A percentile compares a stretch with the other conserved stretches of the same genome.
phyloP scores from a whole-genome alignment of 139 green algal genomes.

The Astrephomene gubernaculifera region DNA sequence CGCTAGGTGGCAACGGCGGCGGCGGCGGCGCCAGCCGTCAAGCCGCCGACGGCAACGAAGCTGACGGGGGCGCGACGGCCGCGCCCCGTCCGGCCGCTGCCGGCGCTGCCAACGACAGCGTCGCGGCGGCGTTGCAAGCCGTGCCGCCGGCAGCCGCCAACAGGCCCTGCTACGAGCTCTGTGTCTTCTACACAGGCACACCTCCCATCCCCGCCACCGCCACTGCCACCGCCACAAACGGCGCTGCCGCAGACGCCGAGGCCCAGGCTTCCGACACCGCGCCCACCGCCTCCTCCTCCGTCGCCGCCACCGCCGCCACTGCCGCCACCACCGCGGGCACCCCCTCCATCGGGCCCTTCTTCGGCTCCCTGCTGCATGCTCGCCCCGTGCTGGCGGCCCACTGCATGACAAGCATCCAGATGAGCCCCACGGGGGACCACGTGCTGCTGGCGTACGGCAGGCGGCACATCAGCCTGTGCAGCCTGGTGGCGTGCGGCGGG shows the following conservation, averaged over 20 bases:
- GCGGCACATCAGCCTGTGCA: conserved; percentile 86
- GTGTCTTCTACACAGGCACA: conserved; percentile 24
- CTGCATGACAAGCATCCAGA: conserved; percentile 96
- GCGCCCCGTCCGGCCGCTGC: neutral
- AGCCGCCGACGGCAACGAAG: neutral
- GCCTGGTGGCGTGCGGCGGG: conserved; percentile 74
- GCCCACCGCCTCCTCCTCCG: neutral
- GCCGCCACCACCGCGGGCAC: neutral
- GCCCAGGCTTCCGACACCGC: neutral
- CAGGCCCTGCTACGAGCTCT: conserved; percentile 29
- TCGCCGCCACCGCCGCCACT: neutral
- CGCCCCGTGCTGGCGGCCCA: conserved; percentile 88
- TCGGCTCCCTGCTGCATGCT: conserved; percentile 69
- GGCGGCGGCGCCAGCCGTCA: neutral
- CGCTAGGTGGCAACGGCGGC: neutral
- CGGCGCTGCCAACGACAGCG: neutral
- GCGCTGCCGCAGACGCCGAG: neutral
- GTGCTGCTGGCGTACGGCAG: conserved; percentile 93
- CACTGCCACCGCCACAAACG: neutral
- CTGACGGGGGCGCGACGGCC: neutral
- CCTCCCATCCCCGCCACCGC: neutral
- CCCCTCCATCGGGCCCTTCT: conserved; percentile 18
- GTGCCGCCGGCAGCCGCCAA: neutral
- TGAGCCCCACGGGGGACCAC: conserved; percentile 85
- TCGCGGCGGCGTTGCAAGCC: neutral